These are phyloP conservation scores for Phyllosticta citrichinensis DNA, from an alignment of 2,329 filamentous ascomycete genomes.

Conservation along the genomic window DNA sequence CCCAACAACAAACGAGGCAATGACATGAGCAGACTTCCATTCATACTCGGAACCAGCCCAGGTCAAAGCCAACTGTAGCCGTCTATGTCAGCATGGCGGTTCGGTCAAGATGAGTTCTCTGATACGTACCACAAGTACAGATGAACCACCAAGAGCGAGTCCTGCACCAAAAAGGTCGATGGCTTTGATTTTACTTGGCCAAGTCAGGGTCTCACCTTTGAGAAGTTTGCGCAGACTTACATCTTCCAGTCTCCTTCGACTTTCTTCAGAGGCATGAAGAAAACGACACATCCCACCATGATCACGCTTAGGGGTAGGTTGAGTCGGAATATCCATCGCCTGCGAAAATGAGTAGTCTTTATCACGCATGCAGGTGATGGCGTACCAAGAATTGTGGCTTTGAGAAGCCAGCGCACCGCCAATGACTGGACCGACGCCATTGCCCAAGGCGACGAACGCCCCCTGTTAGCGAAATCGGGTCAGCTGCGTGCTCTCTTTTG, in stretches of 20 bases:
- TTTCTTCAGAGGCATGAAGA: slow-evolving; percentile 48
- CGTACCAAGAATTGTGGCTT: slow-evolving; percentile 12
- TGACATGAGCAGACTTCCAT: slow-evolving; percentile 44
- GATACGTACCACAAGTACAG: slow-evolving; percentile 31
- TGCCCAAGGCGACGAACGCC: slow-evolving; percentile 43
- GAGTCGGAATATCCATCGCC: slow-evolving; percentile 23
- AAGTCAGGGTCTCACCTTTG: slow-evolving; percentile 13
- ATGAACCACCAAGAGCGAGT: slow-evolving; percentile 37
- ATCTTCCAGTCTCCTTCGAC: slow-evolving; percentile 41
- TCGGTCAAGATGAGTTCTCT: slow-evolving; percentile 30
- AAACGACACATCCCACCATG: slow-evolving; percentile 38
- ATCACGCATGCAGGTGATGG: not conserved
- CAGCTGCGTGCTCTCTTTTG: not conserved
- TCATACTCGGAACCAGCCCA: slow-evolving; percentile 50
- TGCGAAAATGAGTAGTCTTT: not conserved
- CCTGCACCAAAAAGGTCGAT: slow-evolving; percentile 42
- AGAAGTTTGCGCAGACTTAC: slow-evolving; percentile 2
- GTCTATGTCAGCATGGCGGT: slow-evolving; percentile 36
- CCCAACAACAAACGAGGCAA: slow-evolving; percentile 43
- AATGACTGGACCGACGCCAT: slow-evolving; percentile 46
- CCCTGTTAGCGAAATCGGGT: slow-evolving; percentile 22
- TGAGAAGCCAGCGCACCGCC: slow-evolving; percentile 39
- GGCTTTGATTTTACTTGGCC: slow-evolving; percentile 34
- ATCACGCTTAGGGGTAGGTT: slow-evolving; percentile 44
- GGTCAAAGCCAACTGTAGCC: slow-evolving; percentile 12